Evolutionary conservation across 2,329 filamentous ascomycete species (phyloP).

Genomic region (Monilinia vaccinii-corymbosi): DNA sequence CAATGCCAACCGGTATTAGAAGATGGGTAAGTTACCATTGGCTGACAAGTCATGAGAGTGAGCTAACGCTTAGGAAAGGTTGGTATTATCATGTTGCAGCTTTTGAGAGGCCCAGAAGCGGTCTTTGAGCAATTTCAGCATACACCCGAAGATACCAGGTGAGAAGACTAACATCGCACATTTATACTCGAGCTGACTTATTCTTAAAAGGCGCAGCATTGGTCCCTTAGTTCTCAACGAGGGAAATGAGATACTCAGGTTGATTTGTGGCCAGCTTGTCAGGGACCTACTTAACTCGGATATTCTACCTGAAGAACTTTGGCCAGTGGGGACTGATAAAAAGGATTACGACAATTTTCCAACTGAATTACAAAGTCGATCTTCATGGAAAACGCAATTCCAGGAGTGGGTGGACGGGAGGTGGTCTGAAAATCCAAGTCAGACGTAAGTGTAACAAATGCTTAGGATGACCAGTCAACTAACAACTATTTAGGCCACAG

Average conservation of each 20-base stretch:
- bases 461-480: background rate
- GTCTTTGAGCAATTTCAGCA: slow-evolving; percentile 17
- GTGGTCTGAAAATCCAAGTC: background rate
- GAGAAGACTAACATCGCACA: slow-evolving; percentile 5
- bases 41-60: background rate
- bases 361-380: slow-evolving; percentile 7
- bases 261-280: slow-evolving; percentile 22
- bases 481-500: background rate
- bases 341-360: slow-evolving; percentile 19
- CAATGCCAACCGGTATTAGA: slow-evolving; percentile 13
- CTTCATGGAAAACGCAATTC: slow-evolving; percentile 21
- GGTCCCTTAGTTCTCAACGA: slow-evolving; percentile 20
- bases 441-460: background rate
- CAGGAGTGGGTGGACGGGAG: slow-evolving; percentile 19
- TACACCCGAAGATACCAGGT: slow-evolving; percentile 20
- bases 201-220: slow-evolving; percentile 15
- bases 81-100: slow-evolving; percentile 24
- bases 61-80: slow-evolving; percentile 14
- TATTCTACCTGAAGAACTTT: slow-evolving; percentile 15
- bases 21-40: slow-evolving; percentile 22
- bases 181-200: background rate
- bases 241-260: slow-evolving; percentile 21
- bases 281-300: slow-evolving; percentile 13
- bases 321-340: slow-evolving; percentile 14
- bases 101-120: slow-evolving; percentile 15